These are phyloP conservation scores for Lolium multiflorum DNA, from an alignment of 176 grass and related monocot genomes.

Conservation along the genomic window DNA sequence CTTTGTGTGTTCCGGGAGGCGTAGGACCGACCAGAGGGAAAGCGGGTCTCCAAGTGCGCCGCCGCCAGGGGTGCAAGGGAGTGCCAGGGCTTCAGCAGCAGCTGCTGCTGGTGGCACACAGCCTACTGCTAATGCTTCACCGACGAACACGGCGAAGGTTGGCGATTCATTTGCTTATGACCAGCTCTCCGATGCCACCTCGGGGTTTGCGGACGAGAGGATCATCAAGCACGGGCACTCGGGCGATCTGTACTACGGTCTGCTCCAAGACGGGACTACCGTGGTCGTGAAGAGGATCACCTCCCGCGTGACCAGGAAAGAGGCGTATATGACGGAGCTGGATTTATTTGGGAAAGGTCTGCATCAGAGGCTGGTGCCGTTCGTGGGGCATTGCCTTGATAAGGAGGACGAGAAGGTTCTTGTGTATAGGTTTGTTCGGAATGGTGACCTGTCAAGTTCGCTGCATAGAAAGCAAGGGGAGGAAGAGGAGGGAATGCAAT, in stretches of 20 bases:
- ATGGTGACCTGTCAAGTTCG: slow-evolving; percentile 71
- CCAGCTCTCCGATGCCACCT: slow-evolving; percentile 60
- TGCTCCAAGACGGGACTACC: slow-evolving; percentile 59
- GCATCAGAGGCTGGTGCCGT: slow-evolving; percentile 72
- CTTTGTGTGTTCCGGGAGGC: slow-evolving; percentile 44
- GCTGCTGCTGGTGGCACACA: slow-evolving; percentile 44
- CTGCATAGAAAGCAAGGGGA: slow-evolving; percentile 73
- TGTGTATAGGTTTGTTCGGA: slow-evolving; percentile 85
- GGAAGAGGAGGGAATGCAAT: slow-evolving; percentile 84
- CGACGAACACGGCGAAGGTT: slow-evolving; percentile 57
- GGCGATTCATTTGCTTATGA: slow-evolving; percentile 79
- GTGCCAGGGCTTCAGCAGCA: background rate
- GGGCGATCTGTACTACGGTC: slow-evolving; percentile 79
- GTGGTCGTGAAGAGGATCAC: slow-evolving; percentile 82
- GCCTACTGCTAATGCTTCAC: slow-evolving; percentile 46
- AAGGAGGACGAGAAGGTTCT: slow-evolving; percentile 79
- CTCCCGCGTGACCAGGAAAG: slow-evolving; percentile 50
- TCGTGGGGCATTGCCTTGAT: slow-evolving; percentile 83
- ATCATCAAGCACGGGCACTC: slow-evolving; percentile 82
- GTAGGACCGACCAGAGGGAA: slow-evolving; percentile 43
- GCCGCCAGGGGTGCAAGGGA: slow-evolving; percentile 21
- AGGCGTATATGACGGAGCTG: slow-evolving; percentile 71
- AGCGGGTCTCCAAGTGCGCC: slow-evolving; percentile 12
- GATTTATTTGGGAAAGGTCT: slow-evolving; percentile 82
- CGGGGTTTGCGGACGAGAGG: slow-evolving; percentile 64